Evolutionary conservation across 2,329 filamentous ascomycete species (phyloP), one percentile per base, ranked within the genome.

Genomic region (Stenocarpella maydis): DNA sequence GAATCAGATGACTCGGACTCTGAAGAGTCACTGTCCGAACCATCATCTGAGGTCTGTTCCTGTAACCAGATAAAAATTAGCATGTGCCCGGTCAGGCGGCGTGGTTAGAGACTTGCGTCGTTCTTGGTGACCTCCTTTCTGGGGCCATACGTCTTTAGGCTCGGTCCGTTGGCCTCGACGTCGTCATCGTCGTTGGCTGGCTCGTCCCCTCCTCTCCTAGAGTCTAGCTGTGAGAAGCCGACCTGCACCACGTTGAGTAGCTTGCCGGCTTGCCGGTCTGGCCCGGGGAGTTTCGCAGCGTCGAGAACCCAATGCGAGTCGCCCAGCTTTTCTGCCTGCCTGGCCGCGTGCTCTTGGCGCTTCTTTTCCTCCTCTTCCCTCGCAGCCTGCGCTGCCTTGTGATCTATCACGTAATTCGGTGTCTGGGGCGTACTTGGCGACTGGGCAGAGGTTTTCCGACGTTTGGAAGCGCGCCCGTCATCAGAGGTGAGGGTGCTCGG

Each of bases 301-400:
- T 88, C 89, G 67, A 95, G 81, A 21, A 92, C 90, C 92, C 92
- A 95, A 77, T 90, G 90, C 21, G 91, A 91, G 78, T 95, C 92
- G 65, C 90, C 89, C 52, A 87, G 81, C 72, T 88, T 85, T 21
- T 86, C 85, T 10, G 88, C 88, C 71, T 89, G 88, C 74, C 86
- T 86, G 71, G 90, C 87, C 15, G 93, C 76, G 47, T 88, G 84
- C 71, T 86, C 84, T 76, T 88, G 85, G 10, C 88, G 86, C 74
- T 89, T 91, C 63, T 85, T 84, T 77, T 94, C 91, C 75, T 92
- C 90, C 41, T 88, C 87, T 7, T 88, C 87, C 17, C 92, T 78
- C 2, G 91, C 90, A 4, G 87, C 88, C 75, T 90, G 84, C 53
- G 93, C 84, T 1, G 88, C 85, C 52, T 85, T 84, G 63, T 87